Conservation (phyloP, 768 basidiomycete genomes). For the Pleurotus sapidus region DNA sequence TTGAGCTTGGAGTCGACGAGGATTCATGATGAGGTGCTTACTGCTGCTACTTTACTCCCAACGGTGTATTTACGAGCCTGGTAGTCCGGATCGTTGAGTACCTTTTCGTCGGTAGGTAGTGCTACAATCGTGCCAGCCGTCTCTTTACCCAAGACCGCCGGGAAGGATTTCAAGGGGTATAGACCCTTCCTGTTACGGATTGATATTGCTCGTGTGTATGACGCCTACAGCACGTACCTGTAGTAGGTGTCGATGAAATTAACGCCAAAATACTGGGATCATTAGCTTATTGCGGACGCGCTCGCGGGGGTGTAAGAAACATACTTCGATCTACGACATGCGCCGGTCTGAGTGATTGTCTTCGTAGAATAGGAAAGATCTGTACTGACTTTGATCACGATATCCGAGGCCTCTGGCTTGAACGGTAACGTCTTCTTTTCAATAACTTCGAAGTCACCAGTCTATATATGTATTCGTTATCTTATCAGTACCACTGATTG, state of each 20-base stretch:
- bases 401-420: constrained; percentile 52
- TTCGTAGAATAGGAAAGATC: neutral
- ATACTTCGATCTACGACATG: neutral
- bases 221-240: constrained; percentile 39
- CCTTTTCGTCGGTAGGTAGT: constrained; percentile 63
- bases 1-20: neutral
- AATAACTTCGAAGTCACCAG: constrained; percentile 76
- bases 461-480: constrained; percentile 24
- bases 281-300: neutral
- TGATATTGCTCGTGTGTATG: neutral
- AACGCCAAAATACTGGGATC: constrained; percentile 61
- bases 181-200: constrained; percentile 48
- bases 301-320: neutral
- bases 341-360: neutral
- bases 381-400: constrained; percentile 43
- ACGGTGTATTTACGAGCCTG: constrained; percentile 62
- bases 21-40: constrained; percentile 28
- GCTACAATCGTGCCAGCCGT: constrained; percentile 71
- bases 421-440: constrained; percentile 67
- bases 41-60: constrained; percentile 74
- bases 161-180: constrained; percentile 57
- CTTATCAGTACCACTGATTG: neutral
- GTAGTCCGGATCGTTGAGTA: constrained; percentile 59
- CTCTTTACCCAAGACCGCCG: constrained; percentile 76
- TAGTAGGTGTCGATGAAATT: constrained; percentile 90